Evolutionary conservation across 2,329 filamentous ascomycete species (phyloP).

Genomic region (Botrytis fabae): DNA sequence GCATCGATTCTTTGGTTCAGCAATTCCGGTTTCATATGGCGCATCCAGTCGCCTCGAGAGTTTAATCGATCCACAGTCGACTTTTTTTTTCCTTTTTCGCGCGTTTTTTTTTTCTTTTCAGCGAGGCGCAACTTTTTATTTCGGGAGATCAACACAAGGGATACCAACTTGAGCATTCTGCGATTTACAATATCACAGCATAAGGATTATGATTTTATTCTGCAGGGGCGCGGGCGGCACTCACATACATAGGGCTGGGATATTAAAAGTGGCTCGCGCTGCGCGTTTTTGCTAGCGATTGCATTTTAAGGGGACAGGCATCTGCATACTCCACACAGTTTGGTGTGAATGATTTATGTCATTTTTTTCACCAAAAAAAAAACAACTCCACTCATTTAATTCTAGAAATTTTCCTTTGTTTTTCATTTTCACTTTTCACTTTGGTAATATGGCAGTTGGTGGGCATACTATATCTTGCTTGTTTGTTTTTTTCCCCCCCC

Average conservation of each 20-base stretch:
- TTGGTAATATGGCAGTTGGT: background rate
- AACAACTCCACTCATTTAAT: constrained; percentile 13
- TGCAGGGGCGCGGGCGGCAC: constrained; percentile 25
- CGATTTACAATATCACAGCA: constrained; percentile 17
- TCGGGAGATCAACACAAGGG: background rate
- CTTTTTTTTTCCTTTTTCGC: constrained; percentile 7
- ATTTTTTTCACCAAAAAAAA: background rate
- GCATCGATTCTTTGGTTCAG: constrained; percentile 17
- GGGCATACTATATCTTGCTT: background rate
- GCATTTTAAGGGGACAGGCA: background rate
- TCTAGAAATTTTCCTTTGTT: constrained; percentile 2
- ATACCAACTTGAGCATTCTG: constrained; percentile 17
- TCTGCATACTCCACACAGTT: background rate
- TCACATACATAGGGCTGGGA: constrained; percentile 38
- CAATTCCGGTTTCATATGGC: constrained; percentile 28
- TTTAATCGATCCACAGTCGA: constrained; percentile 4
- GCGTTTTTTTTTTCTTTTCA: constrained; percentile 2
- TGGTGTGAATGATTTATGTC: background rate
- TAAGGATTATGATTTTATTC: constrained; percentile 23
- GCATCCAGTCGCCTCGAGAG: constrained; percentile 14
- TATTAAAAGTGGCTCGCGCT: constrained; percentile 41
- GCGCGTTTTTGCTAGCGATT: constrained; percentile 28
- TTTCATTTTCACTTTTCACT: background rate
- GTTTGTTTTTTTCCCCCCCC: background rate
- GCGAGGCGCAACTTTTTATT: constrained; percentile 10